These are phyloP conservation scores for Clonostachys byssicola DNA, from an alignment of 2,329 filamentous ascomycete genomes.

Conservation along the genomic window DNA sequence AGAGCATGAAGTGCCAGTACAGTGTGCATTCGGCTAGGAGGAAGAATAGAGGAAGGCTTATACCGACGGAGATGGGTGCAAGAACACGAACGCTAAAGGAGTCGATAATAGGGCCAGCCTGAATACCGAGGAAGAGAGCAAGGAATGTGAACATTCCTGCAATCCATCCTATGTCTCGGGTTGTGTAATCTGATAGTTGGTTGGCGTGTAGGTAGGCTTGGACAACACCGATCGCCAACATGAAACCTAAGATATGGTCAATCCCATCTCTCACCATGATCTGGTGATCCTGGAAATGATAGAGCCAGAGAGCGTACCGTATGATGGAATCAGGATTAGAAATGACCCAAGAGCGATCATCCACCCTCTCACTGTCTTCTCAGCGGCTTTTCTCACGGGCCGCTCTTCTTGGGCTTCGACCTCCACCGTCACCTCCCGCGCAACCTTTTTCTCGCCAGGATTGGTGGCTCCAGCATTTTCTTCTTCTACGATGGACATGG, in stretches of 20 bases:
- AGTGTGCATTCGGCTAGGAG: slow-evolving; percentile 37
- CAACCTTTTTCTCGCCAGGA: too few relatives aligned
- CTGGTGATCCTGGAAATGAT: too few relatives aligned
- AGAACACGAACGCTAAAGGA: slow-evolving; percentile 36
- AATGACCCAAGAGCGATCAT: too few relatives aligned
- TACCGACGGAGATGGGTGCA: slow-evolving; percentile 24
- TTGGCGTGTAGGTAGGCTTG: slow-evolving; percentile 39
- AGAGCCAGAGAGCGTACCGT: too few relatives aligned
- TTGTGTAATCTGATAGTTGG: slow-evolving; percentile 33
- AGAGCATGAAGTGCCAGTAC: slow-evolving; percentile 45
- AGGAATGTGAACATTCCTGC: slow-evolving; percentile 39
- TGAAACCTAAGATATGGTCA: slow-evolving; percentile 27
- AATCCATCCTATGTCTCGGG: slow-evolving; percentile 44
- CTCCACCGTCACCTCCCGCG: too few relatives aligned
- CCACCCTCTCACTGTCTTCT: too few relatives aligned
- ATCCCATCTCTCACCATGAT: too few relatives aligned
- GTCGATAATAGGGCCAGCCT: slow-evolving; percentile 43
- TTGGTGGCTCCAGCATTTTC: too few relatives aligned
- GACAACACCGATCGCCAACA: slow-evolving; percentile 40
- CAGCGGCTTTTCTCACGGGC: too few relatives aligned
- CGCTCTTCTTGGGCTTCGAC: too few relatives aligned
- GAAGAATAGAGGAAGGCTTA: slow-evolving; percentile 33
- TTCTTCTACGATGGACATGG: too few relatives aligned
- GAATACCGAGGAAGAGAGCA: slow-evolving; percentile 36
- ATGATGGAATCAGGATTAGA: too few relatives aligned